phyloP scores from a whole-genome alignment of 768 basidiomycete species.

The Suillus plorans region DNA sequence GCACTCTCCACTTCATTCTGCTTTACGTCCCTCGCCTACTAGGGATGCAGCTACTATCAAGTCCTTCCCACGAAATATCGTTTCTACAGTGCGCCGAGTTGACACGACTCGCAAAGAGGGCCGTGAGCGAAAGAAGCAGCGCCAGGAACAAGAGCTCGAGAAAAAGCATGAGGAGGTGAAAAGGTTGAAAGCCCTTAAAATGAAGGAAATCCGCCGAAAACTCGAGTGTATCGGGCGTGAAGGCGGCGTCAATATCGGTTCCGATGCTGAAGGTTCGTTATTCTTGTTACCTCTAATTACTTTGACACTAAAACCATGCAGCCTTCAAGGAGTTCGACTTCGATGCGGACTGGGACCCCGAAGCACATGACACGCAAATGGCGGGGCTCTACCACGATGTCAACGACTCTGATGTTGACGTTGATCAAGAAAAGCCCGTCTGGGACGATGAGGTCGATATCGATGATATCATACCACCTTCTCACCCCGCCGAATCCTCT shows the following conservation, averaged over 20 bases:
- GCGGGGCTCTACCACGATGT: conserved; percentile 63
- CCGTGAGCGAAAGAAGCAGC: conserved; percentile 71
- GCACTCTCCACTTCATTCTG: neutral
- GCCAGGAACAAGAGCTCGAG: conserved; percentile 54
- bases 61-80: conserved; percentile 74
- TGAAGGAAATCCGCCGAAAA: conserved; percentile 75
- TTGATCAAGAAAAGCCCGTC: conserved; percentile 65
- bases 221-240: conserved; percentile 71
- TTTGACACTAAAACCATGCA: conserved; percentile 19
- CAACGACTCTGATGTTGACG: conserved; percentile 36
- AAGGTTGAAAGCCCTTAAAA: conserved; percentile 79
- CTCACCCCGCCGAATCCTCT: conserved; percentile 38
- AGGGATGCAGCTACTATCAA: conserved; percentile 67
- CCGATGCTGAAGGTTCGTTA: conserved; percentile 21
- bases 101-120: conserved; percentile 83
- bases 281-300: neutral
- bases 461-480: conserved; percentile 51
- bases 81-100: conserved; percentile 63
- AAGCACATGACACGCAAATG: conserved; percentile 83
- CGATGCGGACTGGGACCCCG: conserved; percentile 92
- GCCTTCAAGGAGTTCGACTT: conserved; percentile 75
- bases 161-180: conserved; percentile 69
- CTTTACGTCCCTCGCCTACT: conserved; percentile 5
- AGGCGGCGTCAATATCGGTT: conserved; percentile 51
- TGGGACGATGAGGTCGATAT: conserved; percentile 94